phyloP scores from a whole-genome alignment of 805 yeast genomes.

The Suhomyces canberraensis region DNA sequence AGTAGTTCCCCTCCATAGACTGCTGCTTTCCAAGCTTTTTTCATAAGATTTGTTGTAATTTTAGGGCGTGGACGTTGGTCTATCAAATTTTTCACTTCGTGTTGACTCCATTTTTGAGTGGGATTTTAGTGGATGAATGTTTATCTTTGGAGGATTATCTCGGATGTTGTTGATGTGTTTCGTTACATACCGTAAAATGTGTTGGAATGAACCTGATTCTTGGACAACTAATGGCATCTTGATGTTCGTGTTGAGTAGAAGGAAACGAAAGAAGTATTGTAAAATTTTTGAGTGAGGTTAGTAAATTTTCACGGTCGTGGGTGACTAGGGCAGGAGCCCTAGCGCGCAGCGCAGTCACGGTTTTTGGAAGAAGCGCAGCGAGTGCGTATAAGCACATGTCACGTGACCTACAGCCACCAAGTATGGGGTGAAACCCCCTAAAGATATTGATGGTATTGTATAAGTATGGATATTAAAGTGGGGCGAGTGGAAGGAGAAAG shows the following conservation, averaged over 20 bases:
- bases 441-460: too few species aligned
- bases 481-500: too few species aligned
- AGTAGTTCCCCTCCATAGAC: neutral
- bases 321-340: slow-evolving; percentile 9
- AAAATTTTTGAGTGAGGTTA: slow-evolving; percentile 9
- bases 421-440: too few species aligned
- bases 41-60: too few species aligned
- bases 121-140: too few species aligned
- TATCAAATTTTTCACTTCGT: too few species aligned
- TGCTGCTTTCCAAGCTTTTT: too few species aligned
- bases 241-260: slow-evolving; percentile 18
- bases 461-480: too few species aligned
- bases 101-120: too few species aligned
- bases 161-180: too few species aligned
- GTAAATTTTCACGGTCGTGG: slow-evolving; percentile 7
- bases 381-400: neutral
- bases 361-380: neutral
- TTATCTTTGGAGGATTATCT: too few species aligned
- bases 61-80: too few species aligned
- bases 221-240: slow-evolving; percentile 96
- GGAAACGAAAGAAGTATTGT: slow-evolving; percentile 9
- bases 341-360: neutral
- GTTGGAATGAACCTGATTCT: slow-evolving; percentile 99
- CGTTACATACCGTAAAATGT: slow-evolving; percentile 97
- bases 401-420: neutral